Evolutionary conservation across 257 asterid species (phyloP).

Genomic region (Fraxinus americana): DNA sequence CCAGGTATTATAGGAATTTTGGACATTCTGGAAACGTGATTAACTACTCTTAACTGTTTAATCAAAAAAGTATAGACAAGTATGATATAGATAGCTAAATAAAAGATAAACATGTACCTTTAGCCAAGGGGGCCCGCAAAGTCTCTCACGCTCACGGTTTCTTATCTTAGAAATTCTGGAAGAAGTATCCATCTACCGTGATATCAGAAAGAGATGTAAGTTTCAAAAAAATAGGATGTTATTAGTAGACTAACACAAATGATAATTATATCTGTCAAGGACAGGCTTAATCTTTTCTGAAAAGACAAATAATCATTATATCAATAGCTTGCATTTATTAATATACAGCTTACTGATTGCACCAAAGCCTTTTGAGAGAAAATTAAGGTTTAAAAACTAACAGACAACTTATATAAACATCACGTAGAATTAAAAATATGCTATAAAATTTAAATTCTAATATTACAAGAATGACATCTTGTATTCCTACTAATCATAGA

Average conservation of each 20-base stretch:
- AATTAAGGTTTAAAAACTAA: constrained; percentile 8
- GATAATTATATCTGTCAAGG: constrained; percentile 14
- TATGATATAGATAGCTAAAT: constrained; percentile 17
- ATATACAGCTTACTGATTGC: constrained; percentile 14
- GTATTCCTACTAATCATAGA: constrained; percentile 21
- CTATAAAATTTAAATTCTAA: constrained; percentile 1
- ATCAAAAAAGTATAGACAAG: not conserved
- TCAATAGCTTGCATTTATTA: not conserved
- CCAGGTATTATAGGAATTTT: not conserved
- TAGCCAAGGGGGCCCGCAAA: constrained; percentile 97
- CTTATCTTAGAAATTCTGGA: constrained; percentile 89
- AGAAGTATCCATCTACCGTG: constrained; percentile 98
- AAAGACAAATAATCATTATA: constrained; percentile 13
- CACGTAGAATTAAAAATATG: not conserved
- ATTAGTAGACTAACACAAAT: constrained; percentile 21
- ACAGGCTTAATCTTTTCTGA: constrained; percentile 17
- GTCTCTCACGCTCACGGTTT: constrained; percentile 92
- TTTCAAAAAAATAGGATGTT: constrained; percentile 26
- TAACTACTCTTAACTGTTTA: constrained; percentile 13
- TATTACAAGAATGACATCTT: constrained; percentile 3
- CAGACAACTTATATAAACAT: constrained; percentile 3
- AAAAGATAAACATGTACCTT: constrained; percentile 54
- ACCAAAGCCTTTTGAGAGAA: not conserved
- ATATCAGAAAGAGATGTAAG: constrained; percentile 46
- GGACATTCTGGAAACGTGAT: not conserved